Conservation (phyloP, 2,329 filamentous ascomycete genomes). For the Fusarium coicis region DNA sequence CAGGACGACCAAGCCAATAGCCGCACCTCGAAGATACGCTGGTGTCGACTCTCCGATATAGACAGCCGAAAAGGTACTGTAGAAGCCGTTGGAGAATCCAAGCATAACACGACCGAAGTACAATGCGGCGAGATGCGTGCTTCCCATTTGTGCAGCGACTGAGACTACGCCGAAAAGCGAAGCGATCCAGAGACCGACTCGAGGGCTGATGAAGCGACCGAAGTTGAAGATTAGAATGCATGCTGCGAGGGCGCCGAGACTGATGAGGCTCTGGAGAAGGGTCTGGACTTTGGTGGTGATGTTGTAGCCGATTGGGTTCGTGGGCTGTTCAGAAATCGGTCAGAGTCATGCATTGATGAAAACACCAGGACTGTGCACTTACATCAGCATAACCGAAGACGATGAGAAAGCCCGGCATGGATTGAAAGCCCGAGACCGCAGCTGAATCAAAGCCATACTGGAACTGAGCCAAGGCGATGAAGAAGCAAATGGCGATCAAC, state of each 20-base stretch:
- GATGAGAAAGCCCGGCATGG: neutral
- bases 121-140: neutral
- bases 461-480: neutral
- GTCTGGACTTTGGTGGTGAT: neutral
- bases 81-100: neutral
- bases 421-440: neutral
- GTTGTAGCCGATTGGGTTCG: neutral
- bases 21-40: neutral
- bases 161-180: neutral
- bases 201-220: neutral
- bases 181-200: neutral
- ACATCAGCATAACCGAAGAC: neutral
- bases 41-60: neutral
- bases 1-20: neutral
- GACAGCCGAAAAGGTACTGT: neutral
- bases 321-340: neutral
- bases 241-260: neutral
- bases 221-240: neutral
- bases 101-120: neutral
- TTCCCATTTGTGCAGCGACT: neutral
- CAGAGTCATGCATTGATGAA: no score
- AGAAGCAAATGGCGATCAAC: neutral
- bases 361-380: no score
- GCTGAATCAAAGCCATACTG: neutral
- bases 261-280: neutral